Base-by-base conservation (phyloP, 108 stramenopile genomes). In the Cyclotella baltica region DNA sequence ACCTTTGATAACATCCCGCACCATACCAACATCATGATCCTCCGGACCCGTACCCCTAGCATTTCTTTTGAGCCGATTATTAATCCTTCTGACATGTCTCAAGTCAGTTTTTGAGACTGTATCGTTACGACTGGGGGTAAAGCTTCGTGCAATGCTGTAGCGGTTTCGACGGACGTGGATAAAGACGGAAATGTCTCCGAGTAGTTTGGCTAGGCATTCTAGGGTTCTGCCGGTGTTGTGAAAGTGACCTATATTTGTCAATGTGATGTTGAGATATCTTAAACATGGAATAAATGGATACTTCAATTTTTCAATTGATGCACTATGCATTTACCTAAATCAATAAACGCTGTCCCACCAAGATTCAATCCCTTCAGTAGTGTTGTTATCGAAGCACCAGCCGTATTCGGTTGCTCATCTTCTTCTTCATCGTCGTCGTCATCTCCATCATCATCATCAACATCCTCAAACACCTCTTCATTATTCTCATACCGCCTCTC, bases 191-290 rank as follows among this genome's bases (percentile, higher is more conserved):
- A 20, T 22, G 18, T 70, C 69, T 11, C 69, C 69, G 10, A 70
- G 27, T 16, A 43, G 25, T 55, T 70, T 70, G 25, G 69, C 69
- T 0, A 70, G 46, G 29, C 69, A 70, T 70, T 70, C 69, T 36
- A 70, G 11, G 13, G 50, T 70, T 58, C 57, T 70, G 30, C 69
- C 69, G 2, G 37, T 25, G 28, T 73, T 73, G 58, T 73, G 56
- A 63, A 73, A 73, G 22, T 73, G 72, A 33, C 72, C 59, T 62
- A 30, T 3, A 22, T 33, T 37, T 38, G 19, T 40, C 23, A 5
- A 33, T 72, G 25, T 22, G 29, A 18, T 10, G 50, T 72, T 13
- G 33, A n/a, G 40, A 31, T 33, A 30, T 22, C 1, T n/a, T 11
- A 25, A n/a, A 3, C 55, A 1, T 55, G 11, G 11, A 55, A 27